phyloP scores from a whole-genome alignment of 2,329 filamentous ascomycete genomes.

The Periconia sp. region DNA sequence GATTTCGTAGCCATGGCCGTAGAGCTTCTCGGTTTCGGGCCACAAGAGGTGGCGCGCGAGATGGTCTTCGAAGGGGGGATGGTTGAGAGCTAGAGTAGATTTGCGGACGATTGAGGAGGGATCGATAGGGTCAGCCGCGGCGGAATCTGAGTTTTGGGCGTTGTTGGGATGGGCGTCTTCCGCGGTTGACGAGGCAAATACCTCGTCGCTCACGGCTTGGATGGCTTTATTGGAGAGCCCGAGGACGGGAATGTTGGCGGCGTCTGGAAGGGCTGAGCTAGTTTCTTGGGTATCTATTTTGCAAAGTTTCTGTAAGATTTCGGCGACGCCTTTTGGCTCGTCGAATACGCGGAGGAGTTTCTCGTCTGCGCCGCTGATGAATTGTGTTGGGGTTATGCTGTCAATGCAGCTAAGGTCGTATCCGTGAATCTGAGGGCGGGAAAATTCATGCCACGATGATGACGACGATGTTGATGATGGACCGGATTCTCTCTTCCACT shows the following conservation, averaged over 20 bases:
- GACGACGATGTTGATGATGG: no score
- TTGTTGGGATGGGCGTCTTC: constrained; percentile 48
- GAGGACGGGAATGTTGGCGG: constrained; percentile 91
- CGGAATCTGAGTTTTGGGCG: background rate
- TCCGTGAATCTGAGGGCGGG: constrained; percentile 93
- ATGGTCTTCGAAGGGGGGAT: constrained; percentile 86
- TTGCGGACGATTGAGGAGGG: constrained; percentile 59
- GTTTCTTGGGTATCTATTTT: constrained; percentile 50
- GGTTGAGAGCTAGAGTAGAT: constrained; percentile 65
- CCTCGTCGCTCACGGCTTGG: constrained; percentile 49
- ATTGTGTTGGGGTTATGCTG: constrained; percentile 69
- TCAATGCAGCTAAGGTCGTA: constrained; percentile 97
- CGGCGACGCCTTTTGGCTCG: constrained; percentile 80
- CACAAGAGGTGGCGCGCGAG: constrained; percentile 88
- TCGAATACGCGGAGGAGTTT: constrained; percentile 96
- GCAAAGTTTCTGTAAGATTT: constrained; percentile 69
- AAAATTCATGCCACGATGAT: constrained; percentile 94
- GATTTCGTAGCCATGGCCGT: constrained; percentile 97
- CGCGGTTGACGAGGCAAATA: constrained; percentile 38
- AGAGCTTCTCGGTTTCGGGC: constrained; percentile 95
- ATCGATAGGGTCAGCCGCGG: constrained; percentile 54
- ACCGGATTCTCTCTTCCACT: constrained; percentile 63
- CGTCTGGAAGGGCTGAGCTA: constrained; percentile 65
- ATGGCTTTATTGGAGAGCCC: constrained; percentile 96
- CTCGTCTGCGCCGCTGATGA: constrained; percentile 94